A percentile compares a stretch with the other conserved stretches of the same genome.
These are phyloP conservation scores for Rhizopogon rudus DNA, from an alignment of 768 basidiomycete species.

Conservation along the genomic window DNA sequence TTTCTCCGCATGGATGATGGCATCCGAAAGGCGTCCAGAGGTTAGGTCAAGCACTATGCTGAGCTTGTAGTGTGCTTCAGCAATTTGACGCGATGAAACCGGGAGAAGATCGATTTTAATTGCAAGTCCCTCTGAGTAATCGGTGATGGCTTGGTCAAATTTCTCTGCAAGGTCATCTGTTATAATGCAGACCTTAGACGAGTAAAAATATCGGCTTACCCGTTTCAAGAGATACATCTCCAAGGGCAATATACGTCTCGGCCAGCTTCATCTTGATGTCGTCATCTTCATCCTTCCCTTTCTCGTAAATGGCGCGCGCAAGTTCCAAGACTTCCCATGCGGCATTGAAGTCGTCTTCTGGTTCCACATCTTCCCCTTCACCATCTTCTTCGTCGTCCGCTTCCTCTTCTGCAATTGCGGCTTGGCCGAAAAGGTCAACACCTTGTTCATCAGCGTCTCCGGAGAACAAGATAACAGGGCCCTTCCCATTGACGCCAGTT, in stretches of 20 bases:
- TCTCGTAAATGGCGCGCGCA: constrained; percentile 81
- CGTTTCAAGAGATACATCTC: constrained; percentile 96
- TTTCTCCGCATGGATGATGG: constrained; percentile 75
- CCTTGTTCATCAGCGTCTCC: constrained; percentile 70
- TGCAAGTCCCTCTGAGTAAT: constrained; percentile 73
- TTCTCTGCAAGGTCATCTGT: constrained; percentile 56
- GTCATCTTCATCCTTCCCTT: constrained; percentile 53
- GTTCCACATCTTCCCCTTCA: constrained; percentile 69
- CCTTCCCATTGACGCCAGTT: constrained; percentile 34
- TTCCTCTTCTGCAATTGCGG: constrained; percentile 45
- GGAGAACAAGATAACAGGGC: constrained; percentile 71
- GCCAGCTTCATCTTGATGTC: constrained; percentile 77
- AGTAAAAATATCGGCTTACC: constrained; percentile 44
- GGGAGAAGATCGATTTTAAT: constrained; percentile 76
- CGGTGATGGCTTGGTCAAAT: constrained; percentile 89
- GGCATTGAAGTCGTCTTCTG: constrained; percentile 96
- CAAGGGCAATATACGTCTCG: constrained; percentile 85
- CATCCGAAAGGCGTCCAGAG: constrained; percentile 75
- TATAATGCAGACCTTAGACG: not conserved
- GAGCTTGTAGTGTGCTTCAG: constrained; percentile 91
- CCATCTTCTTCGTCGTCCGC: constrained; percentile 52
- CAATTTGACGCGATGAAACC: constrained; percentile 86
- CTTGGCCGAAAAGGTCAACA: constrained; percentile 62
- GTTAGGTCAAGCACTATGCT: constrained; percentile 92
- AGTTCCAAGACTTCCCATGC: constrained; percentile 98